A percentile compares a stretch with the other conserved stretches of the same genome.
These are phyloP conservation scores for Eutrema japonicum DNA, from an alignment of 345 rosid species.

Conservation along the genomic window DNA sequence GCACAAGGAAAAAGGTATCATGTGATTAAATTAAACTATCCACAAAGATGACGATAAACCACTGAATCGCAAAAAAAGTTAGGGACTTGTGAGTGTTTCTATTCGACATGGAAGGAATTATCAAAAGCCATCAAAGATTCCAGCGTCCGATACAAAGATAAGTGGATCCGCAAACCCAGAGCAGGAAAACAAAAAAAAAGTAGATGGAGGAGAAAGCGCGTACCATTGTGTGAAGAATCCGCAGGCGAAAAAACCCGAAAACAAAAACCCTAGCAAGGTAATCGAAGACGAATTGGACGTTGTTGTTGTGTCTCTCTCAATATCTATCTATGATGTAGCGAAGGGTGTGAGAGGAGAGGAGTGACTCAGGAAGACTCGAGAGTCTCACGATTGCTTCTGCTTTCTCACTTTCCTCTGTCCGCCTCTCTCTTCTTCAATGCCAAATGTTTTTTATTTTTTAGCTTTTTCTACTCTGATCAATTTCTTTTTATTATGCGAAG, in stretches of 20 bases:
- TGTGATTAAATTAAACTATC: background rate
- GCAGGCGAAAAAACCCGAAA: background rate
- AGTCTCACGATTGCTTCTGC: slow-evolving; percentile 37
- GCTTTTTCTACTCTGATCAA: background rate
- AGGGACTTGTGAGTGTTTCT: background rate
- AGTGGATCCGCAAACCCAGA: slow-evolving; percentile 27
- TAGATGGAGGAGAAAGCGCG: slow-evolving; percentile 21
- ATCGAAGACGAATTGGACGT: slow-evolving; percentile 9
- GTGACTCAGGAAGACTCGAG: slow-evolving; percentile 35
- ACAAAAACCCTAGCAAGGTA: slow-evolving; percentile 32
- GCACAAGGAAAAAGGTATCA: slow-evolving; percentile 25
- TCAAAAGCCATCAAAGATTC: background rate
- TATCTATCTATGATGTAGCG: background rate
- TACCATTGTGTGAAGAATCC: slow-evolving; percentile 38
- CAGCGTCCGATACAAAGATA: background rate
- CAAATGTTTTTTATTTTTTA: background rate
- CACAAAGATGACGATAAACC: background rate
- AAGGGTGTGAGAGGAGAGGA: slow-evolving; percentile 35
- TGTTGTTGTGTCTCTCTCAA: background rate
- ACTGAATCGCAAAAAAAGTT: slow-evolving; percentile 16
- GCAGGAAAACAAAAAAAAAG: background rate
- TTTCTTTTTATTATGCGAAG: background rate
- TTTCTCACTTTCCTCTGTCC: slow-evolving; percentile 34
- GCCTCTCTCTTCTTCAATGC: slow-evolving; percentile 35
- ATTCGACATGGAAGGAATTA: background rate